A percentile compares a stretch with the other conserved stretches of the same genome.
Conservation (phyloP, 2,329 filamentous ascomycete species). For the Diaporthe sp. region DNA sequence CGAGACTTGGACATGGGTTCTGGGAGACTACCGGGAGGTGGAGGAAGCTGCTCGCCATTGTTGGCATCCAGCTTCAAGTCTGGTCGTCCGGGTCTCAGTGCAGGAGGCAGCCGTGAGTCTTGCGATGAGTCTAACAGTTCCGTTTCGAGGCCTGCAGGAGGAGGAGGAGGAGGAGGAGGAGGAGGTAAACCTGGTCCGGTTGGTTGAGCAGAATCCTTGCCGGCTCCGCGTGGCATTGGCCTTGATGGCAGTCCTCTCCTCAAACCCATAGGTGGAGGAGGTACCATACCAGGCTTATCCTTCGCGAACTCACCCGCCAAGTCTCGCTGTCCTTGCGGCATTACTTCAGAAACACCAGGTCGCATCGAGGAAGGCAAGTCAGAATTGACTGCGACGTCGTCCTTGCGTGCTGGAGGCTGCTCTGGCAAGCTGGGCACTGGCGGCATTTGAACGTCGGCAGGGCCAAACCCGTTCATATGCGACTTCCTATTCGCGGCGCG, state of each 20-base stretch:
- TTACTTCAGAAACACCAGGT: not conserved
- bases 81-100: not conserved
- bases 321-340: not conserved
- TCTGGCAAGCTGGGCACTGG: slow-evolving; percentile 13
- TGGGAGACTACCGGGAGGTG: not conserved
- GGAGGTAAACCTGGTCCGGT: not conserved
- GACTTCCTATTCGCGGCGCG: slow-evolving; percentile 19
- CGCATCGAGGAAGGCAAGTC: not conserved
- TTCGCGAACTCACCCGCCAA: not conserved
- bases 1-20: not conserved
- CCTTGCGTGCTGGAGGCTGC: not conserved
- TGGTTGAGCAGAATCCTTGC: not conserved
- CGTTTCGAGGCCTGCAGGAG: not conserved
- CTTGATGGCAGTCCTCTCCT: not conserved
- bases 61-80: not conserved
- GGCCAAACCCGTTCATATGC: slow-evolving; percentile 9
- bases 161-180: too few species aligned
- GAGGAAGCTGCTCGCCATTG: not conserved
- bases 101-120: not conserved
- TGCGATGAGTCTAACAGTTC: not conserved
- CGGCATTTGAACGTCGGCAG: slow-evolving; percentile 1
- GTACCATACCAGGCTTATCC: not conserved
- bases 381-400: not conserved
- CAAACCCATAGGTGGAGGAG: not conserved
- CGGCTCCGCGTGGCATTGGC: not conserved